Evolutionary conservation across 1,284 basidiomycete genomes (phyloP).

Genomic region (Trichosporon coremiiforme): DNA sequence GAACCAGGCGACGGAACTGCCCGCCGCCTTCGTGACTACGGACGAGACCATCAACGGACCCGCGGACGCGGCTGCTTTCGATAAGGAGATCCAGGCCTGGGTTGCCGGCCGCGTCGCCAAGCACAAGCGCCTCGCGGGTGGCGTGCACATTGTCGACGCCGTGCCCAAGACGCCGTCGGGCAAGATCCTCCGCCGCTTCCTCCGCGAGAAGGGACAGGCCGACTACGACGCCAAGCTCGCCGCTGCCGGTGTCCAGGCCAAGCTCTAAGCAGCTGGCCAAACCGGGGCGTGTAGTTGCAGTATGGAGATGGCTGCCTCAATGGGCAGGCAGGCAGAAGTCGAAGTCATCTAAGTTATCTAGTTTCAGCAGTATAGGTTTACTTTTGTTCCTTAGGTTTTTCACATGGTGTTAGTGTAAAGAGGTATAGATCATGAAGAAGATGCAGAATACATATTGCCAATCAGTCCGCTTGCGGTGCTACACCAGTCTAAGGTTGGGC

Average conservation of each 20-base stretch:
- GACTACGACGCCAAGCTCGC: constrained; percentile 23
- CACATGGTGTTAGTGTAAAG: no score
- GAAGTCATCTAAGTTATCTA: no score
- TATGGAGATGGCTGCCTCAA: no score
- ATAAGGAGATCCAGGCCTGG: constrained; percentile 64
- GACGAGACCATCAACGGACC: constrained; percentile 11
- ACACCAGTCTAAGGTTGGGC: no score
- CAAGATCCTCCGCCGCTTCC: constrained; percentile 49
- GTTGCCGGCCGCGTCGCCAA: constrained; percentile 61
- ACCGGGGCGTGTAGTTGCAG: no score
- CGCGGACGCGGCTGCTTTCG: constrained; percentile 53
- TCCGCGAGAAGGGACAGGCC: constrained; percentile 35
- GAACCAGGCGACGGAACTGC: constrained; percentile 72
- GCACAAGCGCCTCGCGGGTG: constrained; percentile 59
- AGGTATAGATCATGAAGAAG: no score
- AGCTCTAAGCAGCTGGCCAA: constrained; percentile 9
- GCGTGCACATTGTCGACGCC: constrained; percentile 56
- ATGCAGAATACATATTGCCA: no score
- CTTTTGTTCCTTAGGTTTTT: no score
- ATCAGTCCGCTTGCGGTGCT: no score
- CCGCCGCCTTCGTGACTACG: constrained; percentile 56
- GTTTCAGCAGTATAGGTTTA: no score
- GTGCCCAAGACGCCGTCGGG: constrained; percentile 58
- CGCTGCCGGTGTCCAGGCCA: constrained; percentile 2
- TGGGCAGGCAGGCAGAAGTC: no score